Evolutionary conservation across 192 early-diverging fungal species (phyloP).

Genomic region (Spizellomyces sp.): DNA sequence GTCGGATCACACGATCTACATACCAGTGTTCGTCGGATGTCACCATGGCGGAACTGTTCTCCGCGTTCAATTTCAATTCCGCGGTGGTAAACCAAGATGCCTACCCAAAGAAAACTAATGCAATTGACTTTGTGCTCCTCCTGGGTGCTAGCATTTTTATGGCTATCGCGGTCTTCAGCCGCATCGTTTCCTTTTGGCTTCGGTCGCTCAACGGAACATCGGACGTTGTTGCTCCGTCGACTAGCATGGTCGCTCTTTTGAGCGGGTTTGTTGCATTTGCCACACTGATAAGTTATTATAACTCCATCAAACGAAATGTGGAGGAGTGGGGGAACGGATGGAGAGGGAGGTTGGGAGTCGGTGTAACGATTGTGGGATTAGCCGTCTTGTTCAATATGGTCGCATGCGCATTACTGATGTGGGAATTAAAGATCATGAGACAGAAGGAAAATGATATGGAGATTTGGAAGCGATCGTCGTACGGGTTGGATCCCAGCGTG

Average conservation of each 20-base stretch:
- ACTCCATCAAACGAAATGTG: not conserved
- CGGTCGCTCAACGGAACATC: not conserved
- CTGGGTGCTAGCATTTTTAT: constrained; percentile 9
- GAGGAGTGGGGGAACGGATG: not conserved
- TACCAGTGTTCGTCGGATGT: no score
- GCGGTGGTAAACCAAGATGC: not conserved
- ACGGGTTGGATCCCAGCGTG: no score
- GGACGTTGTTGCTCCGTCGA: constrained; percentile 8
- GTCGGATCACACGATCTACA: no score
- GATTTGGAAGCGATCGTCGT: not conserved
- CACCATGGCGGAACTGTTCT: not conserved
- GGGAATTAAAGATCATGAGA: not conserved
- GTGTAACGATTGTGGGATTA: not conserved
- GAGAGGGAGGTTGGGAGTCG: not conserved
- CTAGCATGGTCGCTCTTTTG: not conserved
- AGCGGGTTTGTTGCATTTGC: constrained; percentile 1
- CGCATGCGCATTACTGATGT: not conserved
- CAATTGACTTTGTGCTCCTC: constrained; percentile 6
- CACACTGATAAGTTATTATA: not conserved
- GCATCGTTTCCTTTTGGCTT: constrained; percentile 3
- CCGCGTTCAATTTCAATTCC: not conserved
- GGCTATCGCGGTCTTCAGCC: not conserved
- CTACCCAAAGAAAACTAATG: constrained; percentile 3
- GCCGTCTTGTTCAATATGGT: not conserved
- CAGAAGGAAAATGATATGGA: not conserved